Percentiles rank a stretch among this genome's conserved stretches.
Evolutionary conservation across 2,329 filamentous ascomycete species (phyloP).

Genomic region (Clonostachys rhizophaga): DNA sequence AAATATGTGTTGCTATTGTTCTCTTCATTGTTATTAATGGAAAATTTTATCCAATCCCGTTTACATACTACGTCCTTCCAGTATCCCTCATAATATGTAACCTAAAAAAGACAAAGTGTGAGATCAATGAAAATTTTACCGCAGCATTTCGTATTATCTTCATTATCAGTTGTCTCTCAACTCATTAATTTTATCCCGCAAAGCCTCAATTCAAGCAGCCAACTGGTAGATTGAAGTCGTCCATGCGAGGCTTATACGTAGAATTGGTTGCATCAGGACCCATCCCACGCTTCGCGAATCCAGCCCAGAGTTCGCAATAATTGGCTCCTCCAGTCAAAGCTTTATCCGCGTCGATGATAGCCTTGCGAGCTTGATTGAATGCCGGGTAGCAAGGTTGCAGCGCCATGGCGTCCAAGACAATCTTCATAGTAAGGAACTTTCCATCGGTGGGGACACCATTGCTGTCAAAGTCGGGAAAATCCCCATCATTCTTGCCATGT

Average conservation of each 20-base stretch:
- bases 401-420: conserved; percentile 46
- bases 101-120: no score
- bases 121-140: no score
- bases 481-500: conserved; percentile 41
- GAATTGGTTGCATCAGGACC: conserved; percentile 26
- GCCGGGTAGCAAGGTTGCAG: conserved; percentile 53
- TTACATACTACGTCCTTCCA: no score
- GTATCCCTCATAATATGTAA: no score
- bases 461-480: conserved; percentile 30
- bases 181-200: no score
- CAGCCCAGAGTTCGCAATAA: conserved; percentile 46
- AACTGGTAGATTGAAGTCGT: conserved; percentile 20
- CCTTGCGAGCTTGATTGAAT: conserved; percentile 46
- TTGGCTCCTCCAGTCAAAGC: conserved; percentile 46
- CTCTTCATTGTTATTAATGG: no score
- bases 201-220: not conserved
- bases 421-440: conserved; percentile 44
- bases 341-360: conserved; percentile 50
- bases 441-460: conserved; percentile 46
- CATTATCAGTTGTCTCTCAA: no score
- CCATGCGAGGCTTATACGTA: conserved; percentile 11
- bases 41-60: no score
- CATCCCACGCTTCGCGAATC: conserved; percentile 52
- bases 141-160: no score
- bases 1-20: no score